Evolutionary conservation across 192 early-diverging fungal species (phyloP).

Genomic region (Entomortierella lignicola): DNA sequence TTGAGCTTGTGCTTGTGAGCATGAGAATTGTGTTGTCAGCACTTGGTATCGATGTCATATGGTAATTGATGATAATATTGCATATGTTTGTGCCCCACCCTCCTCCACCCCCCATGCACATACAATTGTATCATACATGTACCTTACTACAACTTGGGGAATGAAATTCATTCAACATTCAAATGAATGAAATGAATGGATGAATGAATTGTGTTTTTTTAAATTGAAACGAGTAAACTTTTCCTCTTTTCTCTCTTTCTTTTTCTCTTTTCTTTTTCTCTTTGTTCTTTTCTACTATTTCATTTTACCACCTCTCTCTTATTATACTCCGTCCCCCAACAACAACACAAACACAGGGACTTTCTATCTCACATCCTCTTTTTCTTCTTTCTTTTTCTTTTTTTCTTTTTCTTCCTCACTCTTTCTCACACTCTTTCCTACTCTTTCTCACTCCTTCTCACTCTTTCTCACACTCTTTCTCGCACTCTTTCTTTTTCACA

Average conservation of each 20-base stretch:
- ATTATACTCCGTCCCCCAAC: too few species aligned
- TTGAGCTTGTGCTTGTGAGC: too few species aligned
- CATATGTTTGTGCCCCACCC: too few species aligned
- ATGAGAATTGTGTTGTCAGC: too few species aligned
- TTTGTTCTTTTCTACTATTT: not conserved
- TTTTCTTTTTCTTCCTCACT: not conserved
- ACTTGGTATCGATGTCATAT: too few species aligned
- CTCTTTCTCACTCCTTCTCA: not conserved
- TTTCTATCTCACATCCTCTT: not conserved
- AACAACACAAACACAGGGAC: not conserved
- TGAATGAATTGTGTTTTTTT: not conserved
- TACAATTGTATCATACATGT: too few species aligned
- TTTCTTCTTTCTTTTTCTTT: not conserved
- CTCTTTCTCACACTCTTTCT: not conserved
- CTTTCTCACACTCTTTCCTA: not conserved
- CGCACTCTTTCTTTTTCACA: not conserved
- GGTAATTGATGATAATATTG: too few species aligned
- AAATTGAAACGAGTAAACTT: not conserved
- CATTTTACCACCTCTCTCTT: not conserved
- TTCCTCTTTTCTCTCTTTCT: not conserved
- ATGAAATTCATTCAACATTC: not conserved
- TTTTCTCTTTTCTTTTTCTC: not conserved
- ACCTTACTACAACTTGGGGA: not conserved
- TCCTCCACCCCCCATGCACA: too few species aligned
- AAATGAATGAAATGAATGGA: not conserved